These are phyloP conservation scores for Uronychia setigera DNA, from an alignment of 73 alveolate genomes.

Conservation along the genomic window DNA sequence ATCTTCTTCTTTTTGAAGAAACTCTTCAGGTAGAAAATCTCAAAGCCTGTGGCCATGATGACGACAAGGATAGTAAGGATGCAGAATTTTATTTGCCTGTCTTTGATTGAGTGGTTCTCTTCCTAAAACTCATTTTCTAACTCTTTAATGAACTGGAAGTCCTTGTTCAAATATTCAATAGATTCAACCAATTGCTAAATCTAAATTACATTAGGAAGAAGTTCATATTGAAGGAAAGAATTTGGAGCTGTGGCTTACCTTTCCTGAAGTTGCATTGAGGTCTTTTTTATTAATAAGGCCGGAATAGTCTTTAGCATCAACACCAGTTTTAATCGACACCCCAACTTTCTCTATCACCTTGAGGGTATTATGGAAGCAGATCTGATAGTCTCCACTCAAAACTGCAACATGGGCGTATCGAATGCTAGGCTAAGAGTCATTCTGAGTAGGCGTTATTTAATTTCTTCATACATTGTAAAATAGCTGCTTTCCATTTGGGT, in stretches of 20 bases:
- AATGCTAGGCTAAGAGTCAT: background rate
- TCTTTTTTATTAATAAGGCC: background rate
- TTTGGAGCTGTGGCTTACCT: too few species aligned
- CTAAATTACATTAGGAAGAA: background rate
- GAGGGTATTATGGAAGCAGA: background rate
- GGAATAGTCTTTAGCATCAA: background rate
- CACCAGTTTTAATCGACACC: background rate
- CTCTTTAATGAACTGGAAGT: background rate
- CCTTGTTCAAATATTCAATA: background rate
- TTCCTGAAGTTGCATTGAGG: background rate
- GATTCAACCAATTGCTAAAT: background rate
- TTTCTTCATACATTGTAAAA: background rate
- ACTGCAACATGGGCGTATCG: background rate
- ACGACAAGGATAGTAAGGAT: background rate
- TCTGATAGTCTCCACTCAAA: background rate
- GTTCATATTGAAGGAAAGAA: too few species aligned
- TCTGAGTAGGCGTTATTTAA: background rate
- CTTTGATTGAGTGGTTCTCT: background rate
- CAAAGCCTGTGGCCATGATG: background rate
- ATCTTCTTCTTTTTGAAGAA: background rate
- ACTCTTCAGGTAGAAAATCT: background rate
- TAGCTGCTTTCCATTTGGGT: background rate
- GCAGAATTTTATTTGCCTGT: background rate
- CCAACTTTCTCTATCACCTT: background rate
- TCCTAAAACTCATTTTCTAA: background rate